Evolutionary conservation across 768 basidiomycete genomes (phyloP), one percentile per base, ranked within the genome.

Genomic region (Pisolithus sp.): DNA sequence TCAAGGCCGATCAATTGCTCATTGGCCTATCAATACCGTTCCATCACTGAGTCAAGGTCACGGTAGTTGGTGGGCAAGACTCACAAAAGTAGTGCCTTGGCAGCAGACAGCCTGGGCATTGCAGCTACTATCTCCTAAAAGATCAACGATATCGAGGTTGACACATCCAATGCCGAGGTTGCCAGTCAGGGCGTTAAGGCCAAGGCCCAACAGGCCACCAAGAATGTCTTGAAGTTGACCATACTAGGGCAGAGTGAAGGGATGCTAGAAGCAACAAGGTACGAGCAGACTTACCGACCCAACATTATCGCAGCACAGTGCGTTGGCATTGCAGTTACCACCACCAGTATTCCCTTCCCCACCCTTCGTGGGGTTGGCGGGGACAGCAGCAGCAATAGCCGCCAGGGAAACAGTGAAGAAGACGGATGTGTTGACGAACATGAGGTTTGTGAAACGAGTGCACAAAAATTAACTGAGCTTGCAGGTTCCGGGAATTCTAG

Each of bases 21-120:
- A 13, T 15, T 15, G 12, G 34, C 12, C 34, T 34, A 5, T 34
- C 34, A 13, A 34, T 15, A 13, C 12, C 34, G 34, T 13, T 34
- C 13, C 34, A 15, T 34, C 34, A 34, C 13, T 34, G 34, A 15
- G 34, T 5, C 4, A 34, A 40, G 38, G 2, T 42, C 26, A 31
- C 24, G 15, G 4, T 10, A 42, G 9, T 23, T 21, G 23, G 41
- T 13, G 18, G 21, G 41, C 2, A 30, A 17, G 43, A 62, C 70
- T 63, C 53, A 73, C 72, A 60, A 69, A 68, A 48, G 39, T 56
- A 60, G 71, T 72, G 53, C 66, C 59, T 43, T 63, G 52, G 64
- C 72, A 73, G 66, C 72, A 73, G 10, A 72, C 68, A 18, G 69
- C 59, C 49, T 71, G 66, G 17, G 62, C 60, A 52, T 40, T 48